Evolutionary conservation across 768 basidiomycete species (phyloP), one percentile per base, ranked within the genome.

Genomic region (Pleurotus ostreatus): DNA sequence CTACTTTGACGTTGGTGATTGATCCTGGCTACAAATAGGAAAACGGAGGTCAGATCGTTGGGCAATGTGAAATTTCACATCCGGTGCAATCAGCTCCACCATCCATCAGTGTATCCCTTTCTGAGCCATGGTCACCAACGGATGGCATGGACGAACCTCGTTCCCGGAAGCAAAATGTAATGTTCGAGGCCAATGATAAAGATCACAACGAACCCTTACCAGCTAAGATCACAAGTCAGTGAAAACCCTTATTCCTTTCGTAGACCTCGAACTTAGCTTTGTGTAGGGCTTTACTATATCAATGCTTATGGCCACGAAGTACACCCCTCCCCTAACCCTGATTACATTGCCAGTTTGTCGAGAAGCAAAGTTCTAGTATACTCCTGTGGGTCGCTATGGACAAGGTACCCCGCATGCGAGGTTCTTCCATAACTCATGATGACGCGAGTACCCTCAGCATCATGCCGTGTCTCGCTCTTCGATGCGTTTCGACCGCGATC

Each of bases 331-430:
- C 93, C 94, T 0, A 96, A 95, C 67, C 81, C 85, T 1, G 90
- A 89, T 43, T 92, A 86, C 65, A 65, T 98, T 49, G 69, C 80
- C 11, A 79, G 81, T 51, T 72, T 96, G 8, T 70, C 71, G 3
- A 71, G 77, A 26, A 80, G 80, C 55, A 82, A 89, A 60, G 74
- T 88, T 2, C 73, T 98, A 25, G 84, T 98, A 2, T 97, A 96
- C 67, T 94, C 92, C 2, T 94, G 94, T 65, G 94, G 94, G 4
- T 96, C 94, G 1, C 74, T 98, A 6, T 98, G 92, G 92, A 98
- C 94, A 12, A 93, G 90, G 92, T 86, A 53, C 49, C 46, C 57
- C 6, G 23, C 22, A 48, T 34, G 16, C 22, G 30, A 23, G 18
- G 22, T 55, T 15, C 34, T 61, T 6, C 51, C 9, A 13, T 34